phyloP scores from a whole-genome alignment of 306 rosid species.

The Fagus sylvatica region DNA sequence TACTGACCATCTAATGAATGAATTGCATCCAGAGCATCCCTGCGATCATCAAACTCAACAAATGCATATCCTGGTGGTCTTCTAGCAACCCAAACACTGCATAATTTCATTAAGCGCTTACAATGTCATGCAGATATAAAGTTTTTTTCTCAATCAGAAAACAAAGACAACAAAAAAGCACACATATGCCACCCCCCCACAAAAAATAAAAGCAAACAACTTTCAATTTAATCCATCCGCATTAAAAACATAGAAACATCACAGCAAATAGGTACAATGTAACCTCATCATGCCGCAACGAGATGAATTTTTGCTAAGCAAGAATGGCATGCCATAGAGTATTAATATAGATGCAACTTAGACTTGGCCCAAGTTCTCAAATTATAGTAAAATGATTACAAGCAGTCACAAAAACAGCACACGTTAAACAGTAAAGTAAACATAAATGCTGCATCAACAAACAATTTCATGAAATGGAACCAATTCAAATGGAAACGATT shows the following conservation, averaged over 20 bases:
- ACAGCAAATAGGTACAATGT: neutral
- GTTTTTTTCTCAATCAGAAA: neutral
- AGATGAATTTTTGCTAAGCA: neutral
- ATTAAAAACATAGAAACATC: neutral
- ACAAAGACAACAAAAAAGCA: neutral
- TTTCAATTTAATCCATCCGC: neutral
- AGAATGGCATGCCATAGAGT: neutral
- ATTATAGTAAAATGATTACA: neutral
- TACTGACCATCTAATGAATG: conserved; percentile 85
- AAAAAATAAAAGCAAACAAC: neutral
- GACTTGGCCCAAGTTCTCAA: neutral
- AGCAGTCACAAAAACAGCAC: neutral
- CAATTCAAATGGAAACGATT: neutral
- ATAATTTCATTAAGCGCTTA: conserved; percentile 9
- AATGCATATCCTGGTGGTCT: conserved; percentile 97
- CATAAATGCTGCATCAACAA: neutral
- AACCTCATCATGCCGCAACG: neutral
- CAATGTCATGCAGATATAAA: neutral
- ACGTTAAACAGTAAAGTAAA: neutral
- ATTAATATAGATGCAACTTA: neutral
- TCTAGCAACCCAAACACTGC: conserved; percentile 97
- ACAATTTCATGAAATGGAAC: neutral
- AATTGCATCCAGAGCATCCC: conserved; percentile 95
- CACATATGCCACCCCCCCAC: neutral
- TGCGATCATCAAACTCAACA: conserved; percentile 88